These are phyloP conservation scores for Zygosaccharomyces pseudobailii DNA, from an alignment of 1,139 yeast species.

Conservation along the genomic window DNA sequence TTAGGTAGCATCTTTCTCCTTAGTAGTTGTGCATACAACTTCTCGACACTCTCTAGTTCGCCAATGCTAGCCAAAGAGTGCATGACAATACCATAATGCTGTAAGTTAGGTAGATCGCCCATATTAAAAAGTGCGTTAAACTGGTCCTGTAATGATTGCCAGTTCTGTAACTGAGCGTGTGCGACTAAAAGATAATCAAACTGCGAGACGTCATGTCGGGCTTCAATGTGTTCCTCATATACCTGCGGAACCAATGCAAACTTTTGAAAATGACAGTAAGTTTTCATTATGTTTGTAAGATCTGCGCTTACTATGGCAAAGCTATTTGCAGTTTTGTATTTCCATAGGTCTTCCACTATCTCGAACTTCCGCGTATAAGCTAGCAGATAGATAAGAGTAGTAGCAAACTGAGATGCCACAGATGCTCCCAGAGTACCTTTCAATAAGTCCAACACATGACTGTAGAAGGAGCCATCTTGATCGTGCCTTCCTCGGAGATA, in stretches of 20 bases:
- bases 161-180: constrained; percentile 50
- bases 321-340: constrained; percentile 19
- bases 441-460: constrained; percentile 11
- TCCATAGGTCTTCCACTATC: constrained; percentile 22
- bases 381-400: constrained; percentile 23
- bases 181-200: constrained; percentile 45
- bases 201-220: constrained; percentile 33
- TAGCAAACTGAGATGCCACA: constrained; percentile 24
- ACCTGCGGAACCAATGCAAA: constrained; percentile 15
- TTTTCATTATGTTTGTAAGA: constrained; percentile 26
- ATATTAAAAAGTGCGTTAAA: constrained; percentile 59
- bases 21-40: constrained; percentile 46
- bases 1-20: constrained; percentile 48
- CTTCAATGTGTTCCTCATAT: constrained; percentile 22
- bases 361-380: constrained; percentile 14
- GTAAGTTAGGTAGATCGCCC: constrained; percentile 50
- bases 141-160: constrained; percentile 55
- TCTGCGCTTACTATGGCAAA: constrained; percentile 21
- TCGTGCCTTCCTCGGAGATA: constrained; percentile 9
- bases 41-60: constrained; percentile 48
- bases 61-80: constrained; percentile 57
- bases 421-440: constrained; percentile 16
- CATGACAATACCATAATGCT: constrained; percentile 64
- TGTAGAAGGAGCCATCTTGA: constrained; percentile 1
- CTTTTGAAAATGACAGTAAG: constrained; percentile 20